Evolutionary conservation across 2,329 filamentous ascomycete genomes (phyloP).

Genomic region (Cadophora sp.): DNA sequence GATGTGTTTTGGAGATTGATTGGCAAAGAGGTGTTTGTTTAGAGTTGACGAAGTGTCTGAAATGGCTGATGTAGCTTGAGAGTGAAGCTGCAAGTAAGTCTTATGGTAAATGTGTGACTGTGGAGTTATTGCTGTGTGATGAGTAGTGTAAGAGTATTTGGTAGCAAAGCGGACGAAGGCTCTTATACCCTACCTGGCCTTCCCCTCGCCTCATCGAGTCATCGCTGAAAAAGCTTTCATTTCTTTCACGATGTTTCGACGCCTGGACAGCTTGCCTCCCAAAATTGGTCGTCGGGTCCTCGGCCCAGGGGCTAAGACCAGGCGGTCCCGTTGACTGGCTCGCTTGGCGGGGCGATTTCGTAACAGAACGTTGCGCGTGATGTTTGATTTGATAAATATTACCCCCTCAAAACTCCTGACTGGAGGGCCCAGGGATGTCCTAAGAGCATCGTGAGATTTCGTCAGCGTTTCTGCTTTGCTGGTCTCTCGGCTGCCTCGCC

Average conservation of each 20-base stretch:
- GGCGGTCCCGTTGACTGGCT: constrained; percentile 21
- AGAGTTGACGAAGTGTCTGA: not conserved
- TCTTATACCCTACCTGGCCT: constrained; percentile 36
- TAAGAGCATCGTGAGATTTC: constrained; percentile 27
- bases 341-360: constrained; percentile 25
- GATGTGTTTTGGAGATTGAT: not conserved
- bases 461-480: constrained; percentile 26
- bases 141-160: constrained; percentile 5
- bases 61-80: constrained; percentile 6
- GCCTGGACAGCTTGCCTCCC: constrained; percentile 21
- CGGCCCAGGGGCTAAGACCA: constrained; percentile 5
- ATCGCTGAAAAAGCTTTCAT: constrained; percentile 24
- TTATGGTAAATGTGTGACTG: constrained; percentile 6
- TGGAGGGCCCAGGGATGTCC: constrained; percentile 12
- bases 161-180: constrained; percentile 25
- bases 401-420: constrained; percentile 33
- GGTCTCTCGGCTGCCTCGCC: not conserved
- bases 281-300: constrained; percentile 19
- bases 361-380: constrained; percentile 18
- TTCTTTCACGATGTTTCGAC: constrained; percentile 25
- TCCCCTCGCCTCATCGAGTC: constrained; percentile 21
- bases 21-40: constrained; percentile 12
- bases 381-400: constrained; percentile 26
- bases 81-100: constrained; percentile 5
- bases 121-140: constrained; percentile 31